Base-by-base conservation (phyloP, 768 basidiomycete genomes). In the Russula ochroleuca region DNA sequence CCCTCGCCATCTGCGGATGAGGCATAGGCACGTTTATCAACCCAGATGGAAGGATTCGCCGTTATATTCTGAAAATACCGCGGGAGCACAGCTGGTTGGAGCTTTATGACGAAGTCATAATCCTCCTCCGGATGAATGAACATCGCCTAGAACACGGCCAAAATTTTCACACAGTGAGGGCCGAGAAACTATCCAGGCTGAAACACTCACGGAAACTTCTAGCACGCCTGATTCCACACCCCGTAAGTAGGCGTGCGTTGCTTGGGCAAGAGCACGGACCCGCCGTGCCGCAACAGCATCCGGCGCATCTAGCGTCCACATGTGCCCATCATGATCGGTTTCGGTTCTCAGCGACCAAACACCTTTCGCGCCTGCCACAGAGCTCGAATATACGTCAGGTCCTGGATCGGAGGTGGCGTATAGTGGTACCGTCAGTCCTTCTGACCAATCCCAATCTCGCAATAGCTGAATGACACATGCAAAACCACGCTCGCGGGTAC, bases 331-430 rank as follows among this genome's bases (percentile, higher is more conserved):
- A 2, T 77, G 72, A 71, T 98, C 94, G 59, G 85, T 77, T 65
- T 90, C 89, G 1, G 97, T 98, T 21, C 81, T 79, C 21, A 98
- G 74, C 28, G 78, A 81, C 92, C 94, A 95, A 19, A 87, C 87
- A 13, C 84, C 78, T 70, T 71, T 70, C 68, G 75, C 64, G 73
- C 79, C 61, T 62, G 73, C 78, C 76, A 73, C 68, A 0, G 75
- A 66, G 5, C 77, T 78, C 48, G 71, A 50, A 47, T 50, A 49
- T 13, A 40, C 59, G 25, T 61, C 66, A 11, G 55, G 51, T 17
- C 55, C 65, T 28, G 57, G 37, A 17, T 75, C 65, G 53, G 77
- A 66, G 45, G 78, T 68, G 60, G 77, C 80, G 66, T 90, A 92
- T 47, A 98, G 70, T 2, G 92, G 88, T 3, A 98, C 86, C 61